phyloP scores from a whole-genome alignment of 306 rosid species.

The Styphnolobium japonicum region DNA sequence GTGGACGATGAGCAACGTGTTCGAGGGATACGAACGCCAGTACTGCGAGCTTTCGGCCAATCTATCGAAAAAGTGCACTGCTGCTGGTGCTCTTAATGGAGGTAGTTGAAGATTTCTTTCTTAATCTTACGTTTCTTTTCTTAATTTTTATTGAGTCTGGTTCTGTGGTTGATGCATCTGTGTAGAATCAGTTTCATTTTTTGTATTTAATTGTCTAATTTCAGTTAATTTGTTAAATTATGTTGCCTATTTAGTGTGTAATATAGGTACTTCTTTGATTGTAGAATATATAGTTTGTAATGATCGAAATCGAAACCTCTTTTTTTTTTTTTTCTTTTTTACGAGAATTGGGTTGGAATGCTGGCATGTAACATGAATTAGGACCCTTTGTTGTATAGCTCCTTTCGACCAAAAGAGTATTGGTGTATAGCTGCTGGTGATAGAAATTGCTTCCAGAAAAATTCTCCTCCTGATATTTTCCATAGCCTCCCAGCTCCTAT shows the following conservation, averaged over 20 bases:
- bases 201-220: not conserved
- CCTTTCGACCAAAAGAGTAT: not conserved
- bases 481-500: not conserved
- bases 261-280: not conserved
- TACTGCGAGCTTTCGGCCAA: conserved; percentile 85
- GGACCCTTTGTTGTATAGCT: not conserved
- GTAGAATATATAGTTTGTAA: not conserved
- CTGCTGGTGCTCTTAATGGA: conserved; percentile 67
- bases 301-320: too few species aligned
- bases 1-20: conserved; percentile 70
- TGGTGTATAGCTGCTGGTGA: not conserved
- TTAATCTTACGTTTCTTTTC: not conserved
- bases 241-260: not conserved
- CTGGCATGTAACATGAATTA: not conserved
- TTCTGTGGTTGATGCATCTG: not conserved
- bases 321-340: too few species aligned
- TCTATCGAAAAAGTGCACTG: conserved; percentile 68
- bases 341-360: not conserved
- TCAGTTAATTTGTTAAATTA: not conserved
- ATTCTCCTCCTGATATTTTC: not conserved
- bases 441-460: not conserved
- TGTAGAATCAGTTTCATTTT: not conserved
- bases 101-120: conserved; percentile 36
- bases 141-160: not conserved
- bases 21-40: conserved; percentile 85